phyloP scores from a whole-genome alignment of 1,139 yeast genomes.

The Lizanozyma gosingica region DNA sequence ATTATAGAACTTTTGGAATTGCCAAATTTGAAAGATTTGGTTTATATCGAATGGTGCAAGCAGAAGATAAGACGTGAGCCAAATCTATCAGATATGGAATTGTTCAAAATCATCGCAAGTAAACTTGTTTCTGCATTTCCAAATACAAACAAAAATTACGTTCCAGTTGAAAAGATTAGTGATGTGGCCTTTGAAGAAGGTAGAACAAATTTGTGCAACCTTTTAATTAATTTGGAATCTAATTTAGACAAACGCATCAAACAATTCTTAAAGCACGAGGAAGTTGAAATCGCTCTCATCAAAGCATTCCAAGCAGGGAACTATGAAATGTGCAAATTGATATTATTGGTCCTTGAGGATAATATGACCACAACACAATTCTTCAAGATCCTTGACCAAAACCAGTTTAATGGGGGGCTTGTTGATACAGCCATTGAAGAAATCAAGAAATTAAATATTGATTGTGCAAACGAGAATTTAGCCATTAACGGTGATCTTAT shows the following conservation, averaged over 20 bases:
- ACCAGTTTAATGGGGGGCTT: slow-evolving; percentile 16
- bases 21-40: slow-evolving; percentile 37
- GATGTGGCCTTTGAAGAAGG: slow-evolving; percentile 80
- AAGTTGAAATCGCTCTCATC: slow-evolving; percentile 58
- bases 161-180: slow-evolving; percentile 60
- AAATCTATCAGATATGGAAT: slow-evolving; percentile 47
- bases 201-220: slow-evolving; percentile 55
- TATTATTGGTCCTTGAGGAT: slow-evolving; percentile 44
- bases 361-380: slow-evolving; percentile 31
- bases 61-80: slow-evolving; percentile 51
- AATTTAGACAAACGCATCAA: slow-evolving; percentile 54
- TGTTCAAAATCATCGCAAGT: slow-evolving; percentile 41
- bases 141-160: slow-evolving; percentile 14
- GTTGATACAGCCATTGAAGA: slow-evolving; percentile 11
- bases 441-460: slow-evolving; percentile 4
- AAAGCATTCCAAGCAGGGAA: slow-evolving; percentile 64
- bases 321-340: slow-evolving; percentile 53
- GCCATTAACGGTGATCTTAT: slow-evolving; percentile 31
- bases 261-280: slow-evolving; percentile 62
- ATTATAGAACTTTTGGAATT: slow-evolving; percentile 45
- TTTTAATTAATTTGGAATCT: slow-evolving; percentile 61
- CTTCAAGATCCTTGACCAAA: slow-evolving; percentile 32
- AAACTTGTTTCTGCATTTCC: slow-evolving; percentile 24
- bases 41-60: slow-evolving; percentile 80
- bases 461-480: slow-evolving; percentile 11